Base-by-base conservation (phyloP, 768 basidiomycete genomes). In the Cubamyces lactineus region DNA sequence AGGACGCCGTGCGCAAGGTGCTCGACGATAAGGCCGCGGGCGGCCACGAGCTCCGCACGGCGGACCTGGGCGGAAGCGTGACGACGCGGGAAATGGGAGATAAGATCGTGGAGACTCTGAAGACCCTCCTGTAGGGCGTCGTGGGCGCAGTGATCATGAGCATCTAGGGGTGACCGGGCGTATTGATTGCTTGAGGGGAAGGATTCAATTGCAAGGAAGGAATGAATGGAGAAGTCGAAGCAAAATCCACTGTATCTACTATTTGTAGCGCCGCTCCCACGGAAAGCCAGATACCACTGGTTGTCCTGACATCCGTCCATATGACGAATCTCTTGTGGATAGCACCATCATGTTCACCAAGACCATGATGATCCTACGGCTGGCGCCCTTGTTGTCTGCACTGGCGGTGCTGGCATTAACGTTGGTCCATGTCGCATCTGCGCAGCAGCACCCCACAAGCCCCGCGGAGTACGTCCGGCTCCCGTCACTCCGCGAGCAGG, bases 1-100 rank as follows among this genome's bases (percentile, higher is more conserved):
- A 99, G 75, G 75, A 78, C 53, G 94, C 97, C n/a, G 96, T 99
- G 9, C 81, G 89, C 62, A 93, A 88, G 74, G 93, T 92, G 24
- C 79, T 99, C 13, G 96, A 99, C 72, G 78, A 79, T 11, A 76
- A 81, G 53, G 80, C 80, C 8, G 61, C 75, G 9, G 95, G 94
- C 4, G 95, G 95, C 9, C 76, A 80, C 66, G 95, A 91, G 15
- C 75, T 89, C 59, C 82, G 94, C 68, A 96, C 96, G 2, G 86
- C 85, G 34, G 97, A 99, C 75, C 79, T 99, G 46, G 91, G 94
- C 53, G 97, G 97, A 21, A 81, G 80, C 15, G 82, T 82, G 51
- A 78, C 78, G 34, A 98, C 97, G 19, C 79, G 73, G 43, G 89
- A 95, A 70, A 80, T 98, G 23, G 97, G 97, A 17, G 89, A 96